A percentile compares a stretch with the other conserved stretches of the same genome.
Evolutionary conservation across 257 asterid genomes (phyloP).

Genomic region (Solanum habrochaites): DNA sequence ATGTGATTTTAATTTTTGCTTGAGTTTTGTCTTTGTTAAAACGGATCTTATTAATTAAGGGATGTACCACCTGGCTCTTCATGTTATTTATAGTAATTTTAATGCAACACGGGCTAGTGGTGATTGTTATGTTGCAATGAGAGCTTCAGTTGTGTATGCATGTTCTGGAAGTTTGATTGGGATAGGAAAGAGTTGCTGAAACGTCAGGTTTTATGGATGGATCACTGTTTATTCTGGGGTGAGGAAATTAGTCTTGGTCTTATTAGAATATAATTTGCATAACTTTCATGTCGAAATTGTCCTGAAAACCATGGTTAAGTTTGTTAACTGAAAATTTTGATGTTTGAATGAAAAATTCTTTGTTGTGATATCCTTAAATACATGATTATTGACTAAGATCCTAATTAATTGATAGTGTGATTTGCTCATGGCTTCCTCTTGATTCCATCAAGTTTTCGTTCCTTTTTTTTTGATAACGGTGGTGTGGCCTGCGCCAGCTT

Average conservation of each 20-base stretch:
- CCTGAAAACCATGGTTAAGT: not conserved
- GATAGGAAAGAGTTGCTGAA: not conserved
- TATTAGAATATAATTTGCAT: not conserved
- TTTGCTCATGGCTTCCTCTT: not conserved
- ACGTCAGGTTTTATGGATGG: not conserved
- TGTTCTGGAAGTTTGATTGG: not conserved
- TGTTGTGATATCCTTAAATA: not conserved
- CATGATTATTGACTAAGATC: not conserved
- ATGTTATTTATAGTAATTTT: not conserved
- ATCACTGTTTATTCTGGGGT: not conserved
- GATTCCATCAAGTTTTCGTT: not conserved
- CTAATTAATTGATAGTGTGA: not conserved
- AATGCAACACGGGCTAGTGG: not conserved
- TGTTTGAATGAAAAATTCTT: not conserved
- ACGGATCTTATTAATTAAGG: not conserved
- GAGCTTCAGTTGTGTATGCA: not conserved
- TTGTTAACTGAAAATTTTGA: not conserved
- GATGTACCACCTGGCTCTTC: not conserved
- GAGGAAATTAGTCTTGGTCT: not conserved
- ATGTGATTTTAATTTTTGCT: not conserved
- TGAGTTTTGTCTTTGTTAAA: not conserved
- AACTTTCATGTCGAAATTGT: not conserved
- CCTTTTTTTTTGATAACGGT: not conserved
- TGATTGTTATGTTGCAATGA: not conserved
- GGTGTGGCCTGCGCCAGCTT: too few species aligned